Conservation (phyloP, 805 yeast genomes). For the Suhomyces sp. region DNA sequence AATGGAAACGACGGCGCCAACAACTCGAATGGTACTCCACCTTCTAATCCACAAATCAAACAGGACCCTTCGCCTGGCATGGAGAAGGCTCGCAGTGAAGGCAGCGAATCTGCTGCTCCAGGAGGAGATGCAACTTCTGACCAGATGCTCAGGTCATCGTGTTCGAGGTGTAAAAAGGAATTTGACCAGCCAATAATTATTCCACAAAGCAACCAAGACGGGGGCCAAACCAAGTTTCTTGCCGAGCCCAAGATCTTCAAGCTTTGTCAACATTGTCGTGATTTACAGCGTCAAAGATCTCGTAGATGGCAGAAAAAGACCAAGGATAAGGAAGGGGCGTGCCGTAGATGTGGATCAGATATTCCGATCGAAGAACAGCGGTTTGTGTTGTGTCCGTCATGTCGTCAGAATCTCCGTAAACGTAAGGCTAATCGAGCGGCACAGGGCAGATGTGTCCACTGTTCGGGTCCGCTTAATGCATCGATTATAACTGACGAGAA, state of each 20-base stretch:
- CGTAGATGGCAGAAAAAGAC: constrained; percentile 65
- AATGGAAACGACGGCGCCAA: constrained; percentile 11
- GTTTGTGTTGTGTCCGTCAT: constrained; percentile 59
- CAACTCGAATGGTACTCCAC: constrained; percentile 2
- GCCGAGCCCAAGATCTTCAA: constrained; percentile 46
- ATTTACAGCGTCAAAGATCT: constrained; percentile 58
- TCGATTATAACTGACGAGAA: constrained; percentile 33
- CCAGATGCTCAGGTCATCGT: constrained; percentile 23
- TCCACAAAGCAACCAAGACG: constrained; percentile 21
- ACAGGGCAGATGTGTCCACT: constrained; percentile 66
- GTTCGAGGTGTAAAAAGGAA: constrained; percentile 60
- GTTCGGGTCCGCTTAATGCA: constrained; percentile 54
- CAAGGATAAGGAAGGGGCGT: constrained; percentile 57
- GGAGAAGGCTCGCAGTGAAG: constrained; percentile 1
- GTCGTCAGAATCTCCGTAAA: constrained; percentile 53
- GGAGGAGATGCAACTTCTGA: constrained; percentile 3
- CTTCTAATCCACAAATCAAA: not conserved
- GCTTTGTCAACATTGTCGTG: constrained; percentile 63
- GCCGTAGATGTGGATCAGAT: constrained; percentile 59
- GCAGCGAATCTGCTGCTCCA: not conserved
- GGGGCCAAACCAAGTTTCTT: constrained; percentile 25
- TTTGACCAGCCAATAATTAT: constrained; percentile 46
- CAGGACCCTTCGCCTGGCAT: constrained; percentile 10
- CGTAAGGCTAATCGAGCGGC: constrained; percentile 59
- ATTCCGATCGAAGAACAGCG: constrained; percentile 50